Evolutionary conservation across 2,329 filamentous ascomycete species (phyloP), one percentile per base, ranked within the genome.

Genomic region (Aspergillus japonicus): DNA sequence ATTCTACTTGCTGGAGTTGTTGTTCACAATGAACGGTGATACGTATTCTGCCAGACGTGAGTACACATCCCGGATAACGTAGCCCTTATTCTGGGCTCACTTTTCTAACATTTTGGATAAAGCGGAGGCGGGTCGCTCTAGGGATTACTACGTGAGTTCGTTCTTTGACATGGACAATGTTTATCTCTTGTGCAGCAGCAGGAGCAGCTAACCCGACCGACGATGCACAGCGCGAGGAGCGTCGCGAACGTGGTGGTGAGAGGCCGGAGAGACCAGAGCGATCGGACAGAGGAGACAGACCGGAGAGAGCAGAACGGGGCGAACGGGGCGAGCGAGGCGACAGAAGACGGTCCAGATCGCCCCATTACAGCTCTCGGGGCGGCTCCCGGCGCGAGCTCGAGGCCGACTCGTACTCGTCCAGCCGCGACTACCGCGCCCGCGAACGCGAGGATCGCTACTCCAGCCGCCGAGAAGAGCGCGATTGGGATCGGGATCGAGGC

Each of bases 391-490:
- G 89, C 68, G 89, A 95, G 54, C 86, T 85, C 57, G 89, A 91
- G 68, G 84, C 87, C 75, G 92, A 97, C 77, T 88, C 90, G 58
- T 98, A 98, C 79, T 96, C 93, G 21, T 92, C 91, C 5, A 96
- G 92, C 77, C 89, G 94, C 68, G 93, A 89, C 79, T 96, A 96
- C 76, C 87, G 94, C 73, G 94, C 96, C 74, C 85, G 94, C 63
- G 94, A 98, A 80, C 90, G 94, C 63, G 94, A 98, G 77, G 94
- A 97, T 68, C 86, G 93, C 73, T 97, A 97, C 74, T 86, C 87
- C 42, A 88, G 89, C 35, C 85, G 89, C 64, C 82, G 86, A 59
- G 85, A 87, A 56, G 89, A 92, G n/a, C 84, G 89, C 64, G 89
- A 90, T 65, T 91, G 89, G 87, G 88, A 89, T 72, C 84, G 89